phyloP scores from a whole-genome alignment of 345 rosid species.

The Eucalyptus marginata region DNA sequence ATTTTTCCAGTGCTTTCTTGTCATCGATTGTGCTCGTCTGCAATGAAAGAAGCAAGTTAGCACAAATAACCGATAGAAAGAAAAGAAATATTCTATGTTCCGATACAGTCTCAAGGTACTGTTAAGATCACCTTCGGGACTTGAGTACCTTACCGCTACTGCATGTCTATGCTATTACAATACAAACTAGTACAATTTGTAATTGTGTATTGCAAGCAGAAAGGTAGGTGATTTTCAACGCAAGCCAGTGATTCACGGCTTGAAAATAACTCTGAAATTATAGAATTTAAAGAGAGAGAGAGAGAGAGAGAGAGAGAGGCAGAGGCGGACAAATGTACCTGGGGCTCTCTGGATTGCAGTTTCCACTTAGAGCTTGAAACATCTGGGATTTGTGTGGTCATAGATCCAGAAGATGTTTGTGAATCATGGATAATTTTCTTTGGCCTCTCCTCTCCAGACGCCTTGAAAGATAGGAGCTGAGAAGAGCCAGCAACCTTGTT shows the following conservation, averaged over 20 bases:
- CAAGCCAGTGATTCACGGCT: neutral
- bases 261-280: neutral
- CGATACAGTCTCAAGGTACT: neutral
- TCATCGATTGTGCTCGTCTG: slow-evolving; percentile 12
- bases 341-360: neutral
- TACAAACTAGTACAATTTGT: neutral
- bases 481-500: slow-evolving; percentile 27
- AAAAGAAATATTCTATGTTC: neutral
- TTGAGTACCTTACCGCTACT: neutral
- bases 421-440: slow-evolving; percentile 33
- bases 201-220: neutral
- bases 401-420: slow-evolving; percentile 27
- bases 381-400: neutral
- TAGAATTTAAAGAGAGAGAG: neutral
- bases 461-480: slow-evolving; percentile 37
- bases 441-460: slow-evolving; percentile 40
- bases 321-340: neutral
- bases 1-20: slow-evolving; percentile 6
- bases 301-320: neutral
- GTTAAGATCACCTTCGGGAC: neutral
- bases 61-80: neutral
- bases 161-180: neutral
- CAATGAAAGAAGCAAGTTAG: slow-evolving; percentile 21
- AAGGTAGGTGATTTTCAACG: neutral
- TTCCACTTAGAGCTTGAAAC: neutral